phyloP scores from a whole-genome alignment of 2,329 filamentous ascomycete genomes.

The Meredithiella fracta region DNA sequence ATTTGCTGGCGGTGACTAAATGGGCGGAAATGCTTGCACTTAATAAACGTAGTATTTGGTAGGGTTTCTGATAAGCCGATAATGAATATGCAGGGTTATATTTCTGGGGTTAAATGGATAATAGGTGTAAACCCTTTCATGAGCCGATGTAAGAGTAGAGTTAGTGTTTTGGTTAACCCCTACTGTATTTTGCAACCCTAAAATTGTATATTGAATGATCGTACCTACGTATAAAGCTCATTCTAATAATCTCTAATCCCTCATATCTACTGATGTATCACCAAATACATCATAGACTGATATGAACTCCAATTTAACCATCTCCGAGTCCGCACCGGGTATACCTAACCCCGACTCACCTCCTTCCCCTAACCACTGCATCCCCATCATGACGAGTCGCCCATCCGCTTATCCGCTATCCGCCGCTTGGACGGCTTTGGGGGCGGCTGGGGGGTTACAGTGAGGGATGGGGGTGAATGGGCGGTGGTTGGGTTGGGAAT shows the following conservation, averaged over 20 bases:
- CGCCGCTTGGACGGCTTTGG: constrained; percentile 7
- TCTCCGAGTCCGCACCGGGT: too few species aligned
- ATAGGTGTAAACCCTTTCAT: neutral
- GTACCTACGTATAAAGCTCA: too few species aligned
- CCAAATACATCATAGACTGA: too few species aligned
- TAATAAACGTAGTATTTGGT: neutral
- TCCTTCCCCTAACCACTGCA: too few species aligned
- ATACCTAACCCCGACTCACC: too few species aligned
- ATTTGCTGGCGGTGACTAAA: neutral
- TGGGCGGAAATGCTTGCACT: neutral
- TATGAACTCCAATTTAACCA: too few species aligned
- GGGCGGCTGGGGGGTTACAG: neutral
- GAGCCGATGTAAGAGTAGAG: neutral
- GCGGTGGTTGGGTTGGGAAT: neutral
- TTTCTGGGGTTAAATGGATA: neutral
- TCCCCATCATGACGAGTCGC: neutral
- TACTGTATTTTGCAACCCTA: too few species aligned
- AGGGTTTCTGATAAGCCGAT: neutral
- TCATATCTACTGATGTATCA: too few species aligned
- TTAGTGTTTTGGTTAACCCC: neutral
- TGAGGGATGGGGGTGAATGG: neutral
- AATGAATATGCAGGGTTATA: neutral
- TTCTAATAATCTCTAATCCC: too few species aligned
- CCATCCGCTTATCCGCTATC: constrained; percentile 13
- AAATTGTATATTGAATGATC: too few species aligned